A percentile compares a stretch with the other conserved stretches of the same genome.
phyloP scores from a whole-genome alignment of 164 flowering plant genomes.

The Vitis riparia region DNA sequence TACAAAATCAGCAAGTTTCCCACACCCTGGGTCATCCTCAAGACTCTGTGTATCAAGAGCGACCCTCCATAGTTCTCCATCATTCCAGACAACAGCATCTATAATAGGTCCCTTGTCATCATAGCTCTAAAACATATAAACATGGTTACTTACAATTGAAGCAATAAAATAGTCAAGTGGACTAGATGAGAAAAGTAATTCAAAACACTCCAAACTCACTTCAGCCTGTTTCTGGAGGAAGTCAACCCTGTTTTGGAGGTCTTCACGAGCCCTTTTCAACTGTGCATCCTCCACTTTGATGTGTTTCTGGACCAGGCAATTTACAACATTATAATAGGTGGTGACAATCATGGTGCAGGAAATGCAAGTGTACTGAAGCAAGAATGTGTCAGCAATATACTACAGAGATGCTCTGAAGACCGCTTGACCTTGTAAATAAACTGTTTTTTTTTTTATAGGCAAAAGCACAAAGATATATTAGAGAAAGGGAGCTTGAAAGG shows the following conservation, averaged over 20 bases:
- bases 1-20: slow-evolving; percentile 74
- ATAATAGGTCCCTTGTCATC: slow-evolving; percentile 94
- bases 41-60: slow-evolving; percentile 93
- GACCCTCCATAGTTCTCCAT: slow-evolving; percentile 95
- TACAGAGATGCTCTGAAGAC: too few species aligned
- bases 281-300: slow-evolving; percentile 57
- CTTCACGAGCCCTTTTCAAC: slow-evolving; percentile 72
- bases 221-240: slow-evolving; percentile 75
- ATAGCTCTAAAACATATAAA: slow-evolving; percentile 55
- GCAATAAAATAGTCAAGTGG: background rate
- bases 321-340: background rate
- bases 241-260: slow-evolving; percentile 83
- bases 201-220: slow-evolving; percentile 37
- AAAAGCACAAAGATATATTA: too few species aligned
- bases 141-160: background rate
- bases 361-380: background rate
- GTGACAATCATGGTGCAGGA: background rate
- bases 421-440: background rate
- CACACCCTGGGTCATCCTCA: slow-evolving; percentile 72
- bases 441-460: too few species aligned
- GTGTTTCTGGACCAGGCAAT: slow-evolving; percentile 54
- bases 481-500: too few species aligned
- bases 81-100: slow-evolving; percentile 99
- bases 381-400: background rate
- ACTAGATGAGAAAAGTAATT: background rate